phyloP scores from a whole-genome alignment of 306 rosid genomes.

The Heteromeles arbutifolia region DNA sequence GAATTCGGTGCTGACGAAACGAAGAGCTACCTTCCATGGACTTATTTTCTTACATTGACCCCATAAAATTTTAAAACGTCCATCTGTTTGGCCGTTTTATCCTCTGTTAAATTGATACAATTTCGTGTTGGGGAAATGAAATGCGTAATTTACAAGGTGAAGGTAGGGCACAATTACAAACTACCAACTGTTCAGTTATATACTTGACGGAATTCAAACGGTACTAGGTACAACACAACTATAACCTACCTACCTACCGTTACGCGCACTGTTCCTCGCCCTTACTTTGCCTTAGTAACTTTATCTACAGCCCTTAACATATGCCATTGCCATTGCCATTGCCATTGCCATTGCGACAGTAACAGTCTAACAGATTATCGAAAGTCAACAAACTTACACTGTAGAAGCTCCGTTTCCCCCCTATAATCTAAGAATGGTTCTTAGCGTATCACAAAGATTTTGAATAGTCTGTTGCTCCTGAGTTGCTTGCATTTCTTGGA shows the following conservation, averaged over 20 bases:
- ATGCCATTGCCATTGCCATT: too few species aligned
- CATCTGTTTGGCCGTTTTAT: too few species aligned
- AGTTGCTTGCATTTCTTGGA: conserved; percentile 82
- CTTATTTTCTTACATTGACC: too few species aligned
- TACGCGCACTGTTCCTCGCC: background rate
- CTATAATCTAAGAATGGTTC: conserved; percentile 90
- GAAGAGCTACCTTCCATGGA: conserved; percentile 1
- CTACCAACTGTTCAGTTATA: background rate
- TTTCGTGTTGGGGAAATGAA: too few species aligned
- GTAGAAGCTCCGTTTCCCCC: background rate
- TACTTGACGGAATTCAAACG: background rate
- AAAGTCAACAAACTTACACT: background rate
- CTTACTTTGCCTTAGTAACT: background rate
- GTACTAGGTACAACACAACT: background rate
- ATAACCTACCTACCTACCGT: background rate
- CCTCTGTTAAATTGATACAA: too few species aligned
- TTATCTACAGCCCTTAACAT: background rate
- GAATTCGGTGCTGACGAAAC: conserved; percentile 28
- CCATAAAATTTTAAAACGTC: too few species aligned
- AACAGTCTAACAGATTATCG: background rate
- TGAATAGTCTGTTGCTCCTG: conserved; percentile 93
- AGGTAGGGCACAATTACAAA: background rate
- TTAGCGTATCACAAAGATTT: conserved; percentile 78
- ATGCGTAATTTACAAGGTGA: too few species aligned
- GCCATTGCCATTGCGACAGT: background rate